Evolutionary conservation across 139 green algal species (phyloP), one percentile per base, ranked within the genome.

Genomic region (Tetradesmus obliquus): DNA sequence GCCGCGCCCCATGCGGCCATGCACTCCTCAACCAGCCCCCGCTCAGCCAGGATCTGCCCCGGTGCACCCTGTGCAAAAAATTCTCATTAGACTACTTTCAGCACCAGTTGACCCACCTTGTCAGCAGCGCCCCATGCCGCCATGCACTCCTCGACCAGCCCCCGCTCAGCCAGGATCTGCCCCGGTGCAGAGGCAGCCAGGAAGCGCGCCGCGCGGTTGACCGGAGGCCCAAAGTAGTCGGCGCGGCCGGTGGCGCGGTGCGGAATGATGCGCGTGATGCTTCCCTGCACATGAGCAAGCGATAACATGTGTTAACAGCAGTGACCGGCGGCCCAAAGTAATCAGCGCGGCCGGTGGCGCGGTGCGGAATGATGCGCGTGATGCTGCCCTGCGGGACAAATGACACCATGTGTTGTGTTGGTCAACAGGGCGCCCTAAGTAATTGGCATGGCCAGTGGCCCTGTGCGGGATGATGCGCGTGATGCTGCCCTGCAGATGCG

Each of bases 141-240:
- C 66, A 92, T 45, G 55, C 90, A 87, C 81, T 87, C 55, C 51
- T 93, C 90, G 32, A 90, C 89, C 3, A 93, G n/a, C 6, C 51
- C 32, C 74, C 88, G 82, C 82, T 94, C 92, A 19, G 86, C 86
- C 17, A 96, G 87, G 9, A 95, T 90, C 93, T 96, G 94, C 5
- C 94, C 94, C 5, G 84, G 88, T 10, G 86, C 83, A 13, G 88
- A 81, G 0, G 91, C 93, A 4, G 90, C 79, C 84, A 93, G 83
- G 45, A 96, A 93, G 17, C 94, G 88, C 3, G 94, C 94, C 4
- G 94, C 94, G 5, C 94, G 91, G 90, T 96, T 96, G 69, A 96
- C 93, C 22, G 91, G 66, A 12, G 91, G 91, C 2, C 94, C 94
- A 74, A 95, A 96, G 81, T 96, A 96, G 86, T 96, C 94, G 9